These are phyloP conservation scores for Dothistroma pini DNA, from an alignment of 2,329 filamentous ascomycete genomes.

Conservation along the genomic window DNA sequence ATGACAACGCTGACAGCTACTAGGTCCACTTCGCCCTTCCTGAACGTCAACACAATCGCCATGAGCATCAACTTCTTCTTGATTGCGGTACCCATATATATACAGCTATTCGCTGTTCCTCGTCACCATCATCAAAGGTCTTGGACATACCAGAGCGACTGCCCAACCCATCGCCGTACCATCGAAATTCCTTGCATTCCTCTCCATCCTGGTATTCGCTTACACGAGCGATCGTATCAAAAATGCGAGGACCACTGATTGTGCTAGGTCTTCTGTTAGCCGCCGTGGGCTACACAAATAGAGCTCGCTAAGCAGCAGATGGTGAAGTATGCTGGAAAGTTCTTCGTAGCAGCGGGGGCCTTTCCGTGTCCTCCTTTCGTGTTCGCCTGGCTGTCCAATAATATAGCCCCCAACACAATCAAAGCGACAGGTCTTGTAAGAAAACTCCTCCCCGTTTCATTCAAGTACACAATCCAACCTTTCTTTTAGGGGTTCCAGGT, in stretches of 20 bases:
- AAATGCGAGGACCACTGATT: slow-evolving; percentile 36
- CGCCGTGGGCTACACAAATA: slow-evolving; percentile 41
- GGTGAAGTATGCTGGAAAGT: slow-evolving; percentile 41
- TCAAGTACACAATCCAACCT: too few species aligned
- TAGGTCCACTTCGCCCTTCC: slow-evolving; percentile 31
- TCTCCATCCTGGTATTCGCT: slow-evolving; percentile 26
- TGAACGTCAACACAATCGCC: slow-evolving; percentile 36
- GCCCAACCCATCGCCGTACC: slow-evolving; percentile 41
- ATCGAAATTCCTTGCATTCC: slow-evolving; percentile 36
- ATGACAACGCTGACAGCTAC: slow-evolving; percentile 19
- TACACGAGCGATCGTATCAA: slow-evolving; percentile 32
- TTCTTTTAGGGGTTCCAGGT: neutral
- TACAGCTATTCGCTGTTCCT: slow-evolving; percentile 48
- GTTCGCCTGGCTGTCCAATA: slow-evolving; percentile 43
- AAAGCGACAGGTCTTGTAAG: slow-evolving; percentile 41
- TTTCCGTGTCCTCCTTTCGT: slow-evolving; percentile 35
- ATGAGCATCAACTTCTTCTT: slow-evolving; percentile 36
- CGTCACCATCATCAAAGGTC: slow-evolving; percentile 43
- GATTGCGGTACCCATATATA: slow-evolving; percentile 38
- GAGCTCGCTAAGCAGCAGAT: slow-evolving; percentile 33
- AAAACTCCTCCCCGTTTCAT: too few species aligned
- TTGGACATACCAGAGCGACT: slow-evolving; percentile 41
- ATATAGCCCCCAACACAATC: slow-evolving; percentile 44
- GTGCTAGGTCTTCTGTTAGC: slow-evolving; percentile 26
- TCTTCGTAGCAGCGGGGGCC: slow-evolving; percentile 36